phyloP scores from a whole-genome alignment of 1,284 basidiomycete species.

The Malassezia psittaci region DNA sequence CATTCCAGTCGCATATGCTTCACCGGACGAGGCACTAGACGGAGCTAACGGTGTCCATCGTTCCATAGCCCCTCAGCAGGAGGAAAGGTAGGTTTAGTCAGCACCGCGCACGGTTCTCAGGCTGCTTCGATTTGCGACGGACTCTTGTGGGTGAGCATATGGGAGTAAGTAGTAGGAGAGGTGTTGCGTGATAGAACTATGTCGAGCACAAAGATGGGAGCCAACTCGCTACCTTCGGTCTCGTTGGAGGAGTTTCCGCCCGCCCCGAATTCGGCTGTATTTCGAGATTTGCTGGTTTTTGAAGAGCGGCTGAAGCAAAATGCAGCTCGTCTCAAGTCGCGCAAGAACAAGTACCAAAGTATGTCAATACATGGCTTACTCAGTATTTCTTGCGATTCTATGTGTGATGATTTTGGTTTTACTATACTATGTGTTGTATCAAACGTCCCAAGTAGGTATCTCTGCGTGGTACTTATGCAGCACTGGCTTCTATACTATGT shows the following conservation, averaged over 20 bases:
- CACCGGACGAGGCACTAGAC: background rate
- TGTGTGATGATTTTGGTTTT: constrained; percentile 5
- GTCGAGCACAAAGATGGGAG: too few species aligned
- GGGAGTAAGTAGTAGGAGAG: too few species aligned
- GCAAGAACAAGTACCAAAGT: constrained; percentile 81
- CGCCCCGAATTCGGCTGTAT: constrained; percentile 49
- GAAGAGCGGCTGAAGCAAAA: constrained; percentile 93
- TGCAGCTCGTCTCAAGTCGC: constrained; percentile 65
- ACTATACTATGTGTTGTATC: background rate
- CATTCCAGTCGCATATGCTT: too few species aligned
- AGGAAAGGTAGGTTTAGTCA: background rate
- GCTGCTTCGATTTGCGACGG: background rate
- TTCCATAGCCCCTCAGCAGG: background rate
- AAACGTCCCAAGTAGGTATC: constrained; percentile 8
- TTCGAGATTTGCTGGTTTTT: constrained; percentile 79
- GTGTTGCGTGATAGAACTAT: too few species aligned
- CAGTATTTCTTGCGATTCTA: constrained; percentile 8
- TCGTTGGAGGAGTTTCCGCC: constrained; percentile 49
- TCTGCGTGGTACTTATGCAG: constrained; percentile 4
- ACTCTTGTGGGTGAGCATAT: background rate
- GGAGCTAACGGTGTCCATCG: constrained; percentile 12
- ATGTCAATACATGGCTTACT: constrained; percentile 46
- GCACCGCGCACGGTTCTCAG: background rate
- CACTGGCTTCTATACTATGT: constrained; percentile 28
- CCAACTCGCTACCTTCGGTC: background rate